phyloP scores from a whole-genome alignment of 202 grass and related monocot genomes.

The Hordeum pubiflorum region DNA sequence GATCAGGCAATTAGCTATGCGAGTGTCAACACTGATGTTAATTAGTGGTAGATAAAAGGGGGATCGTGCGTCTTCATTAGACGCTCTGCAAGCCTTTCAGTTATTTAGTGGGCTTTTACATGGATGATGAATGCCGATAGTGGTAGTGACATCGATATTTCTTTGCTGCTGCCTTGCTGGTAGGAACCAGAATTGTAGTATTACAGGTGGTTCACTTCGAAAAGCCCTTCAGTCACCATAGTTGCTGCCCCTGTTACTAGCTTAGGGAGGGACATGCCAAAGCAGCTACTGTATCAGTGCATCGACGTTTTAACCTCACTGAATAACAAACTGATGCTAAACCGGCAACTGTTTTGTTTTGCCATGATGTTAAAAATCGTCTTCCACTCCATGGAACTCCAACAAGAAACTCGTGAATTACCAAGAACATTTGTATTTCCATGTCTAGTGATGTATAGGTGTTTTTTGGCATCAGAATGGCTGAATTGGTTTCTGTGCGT shows the following conservation, averaged over 20 bases:
- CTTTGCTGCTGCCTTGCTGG: background rate
- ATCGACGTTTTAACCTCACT: background rate
- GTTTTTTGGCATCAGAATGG: background rate
- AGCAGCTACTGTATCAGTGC: background rate
- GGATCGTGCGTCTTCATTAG: background rate
- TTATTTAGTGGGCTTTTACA: background rate
- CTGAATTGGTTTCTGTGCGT: background rate
- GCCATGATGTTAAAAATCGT: background rate
- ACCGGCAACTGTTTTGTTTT: background rate
- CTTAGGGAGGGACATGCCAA: background rate
- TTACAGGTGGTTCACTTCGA: background rate
- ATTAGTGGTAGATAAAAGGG: background rate
- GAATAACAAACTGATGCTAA: background rate
- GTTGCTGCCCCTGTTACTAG: background rate
- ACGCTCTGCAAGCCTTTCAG: background rate
- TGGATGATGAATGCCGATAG: background rate
- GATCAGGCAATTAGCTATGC: background rate
- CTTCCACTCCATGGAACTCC: background rate
- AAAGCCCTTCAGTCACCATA: background rate
- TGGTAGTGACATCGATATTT: background rate
- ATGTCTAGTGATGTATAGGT: background rate
- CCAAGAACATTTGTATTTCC: background rate
- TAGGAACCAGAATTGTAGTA: background rate
- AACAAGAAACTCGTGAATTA: background rate
- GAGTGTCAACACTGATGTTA: background rate